Conservation (phyloP, 1,139 yeast genomes). For the Blastobotrys elegans region DNA sequence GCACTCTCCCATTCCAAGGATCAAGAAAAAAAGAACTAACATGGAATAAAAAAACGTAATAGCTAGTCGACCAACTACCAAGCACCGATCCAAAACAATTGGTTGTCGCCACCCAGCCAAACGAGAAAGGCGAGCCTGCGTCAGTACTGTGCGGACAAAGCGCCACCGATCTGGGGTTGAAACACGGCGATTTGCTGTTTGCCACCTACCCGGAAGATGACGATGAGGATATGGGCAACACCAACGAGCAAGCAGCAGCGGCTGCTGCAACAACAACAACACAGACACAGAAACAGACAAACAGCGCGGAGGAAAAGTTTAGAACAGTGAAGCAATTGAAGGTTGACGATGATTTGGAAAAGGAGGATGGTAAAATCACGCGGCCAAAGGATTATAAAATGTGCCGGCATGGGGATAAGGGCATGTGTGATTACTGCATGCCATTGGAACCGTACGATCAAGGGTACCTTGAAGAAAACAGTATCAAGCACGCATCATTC, state of each 20-base stretch:
- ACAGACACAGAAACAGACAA: not conserved
- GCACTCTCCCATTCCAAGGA: slow-evolving; percentile 5
- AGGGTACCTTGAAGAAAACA: slow-evolving; percentile 65
- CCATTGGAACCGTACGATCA: slow-evolving; percentile 95
- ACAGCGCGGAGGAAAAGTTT: slow-evolving; percentile 10
- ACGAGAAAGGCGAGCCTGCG: slow-evolving; percentile 45
- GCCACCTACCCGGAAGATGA: slow-evolving; percentile 43
- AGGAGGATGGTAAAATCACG: slow-evolving; percentile 64
- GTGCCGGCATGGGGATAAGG: slow-evolving; percentile 87
- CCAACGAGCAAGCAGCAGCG: too few relatives aligned
- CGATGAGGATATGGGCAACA: slow-evolving; percentile 11
- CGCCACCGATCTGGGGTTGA: slow-evolving; percentile 50
- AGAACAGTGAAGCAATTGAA: slow-evolving; percentile 37
- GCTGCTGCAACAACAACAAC: not conserved
- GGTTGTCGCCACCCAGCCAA: slow-evolving; percentile 39
- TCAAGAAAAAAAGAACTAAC: too few relatives aligned
- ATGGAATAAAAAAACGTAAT: not conserved
- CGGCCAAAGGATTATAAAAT: slow-evolving; percentile 53
- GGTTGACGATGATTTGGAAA: slow-evolving; percentile 66
- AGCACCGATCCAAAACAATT: slow-evolving; percentile 23
- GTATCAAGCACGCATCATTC: slow-evolving; percentile 83
- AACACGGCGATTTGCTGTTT: slow-evolving; percentile 82
- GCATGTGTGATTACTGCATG: slow-evolving; percentile 97
- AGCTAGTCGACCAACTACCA: slow-evolving; percentile 27
- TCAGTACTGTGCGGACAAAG: slow-evolving; percentile 43